Conservation (phyloP, 257 asterid genomes). For the Craterostigma plantagineum region DNA sequence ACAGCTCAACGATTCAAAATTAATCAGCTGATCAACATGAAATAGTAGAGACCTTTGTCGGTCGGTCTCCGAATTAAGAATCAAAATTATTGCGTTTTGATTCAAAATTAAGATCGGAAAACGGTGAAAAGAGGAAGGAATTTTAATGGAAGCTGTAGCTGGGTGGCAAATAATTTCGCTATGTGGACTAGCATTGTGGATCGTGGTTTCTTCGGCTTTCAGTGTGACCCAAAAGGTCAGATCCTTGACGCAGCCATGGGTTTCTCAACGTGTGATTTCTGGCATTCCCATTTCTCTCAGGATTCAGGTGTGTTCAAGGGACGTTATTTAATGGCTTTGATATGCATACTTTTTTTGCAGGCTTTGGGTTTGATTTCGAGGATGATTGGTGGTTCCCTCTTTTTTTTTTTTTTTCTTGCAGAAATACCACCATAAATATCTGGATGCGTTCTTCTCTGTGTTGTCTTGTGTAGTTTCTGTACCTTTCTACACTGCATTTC, state of each 20-base stretch:
- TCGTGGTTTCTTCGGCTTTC: slow-evolving; percentile 42
- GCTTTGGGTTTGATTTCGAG: slow-evolving; percentile 2
- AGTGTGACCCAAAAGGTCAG: slow-evolving; percentile 53
- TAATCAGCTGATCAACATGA: too few relatives aligned
- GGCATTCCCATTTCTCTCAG: slow-evolving; percentile 43
- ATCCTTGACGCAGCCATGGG: slow-evolving; percentile 73
- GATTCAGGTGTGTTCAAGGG: slow-evolving; percentile 55
- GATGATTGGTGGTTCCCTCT: slow-evolving; percentile 1
- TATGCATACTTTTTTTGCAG: too few relatives aligned
- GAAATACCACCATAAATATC: slow-evolving; percentile 39
- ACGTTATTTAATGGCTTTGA: too few relatives aligned
- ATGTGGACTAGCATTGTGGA: slow-evolving; percentile 24
- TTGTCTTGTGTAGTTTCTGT: slow-evolving; percentile 85
- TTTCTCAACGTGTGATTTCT: slow-evolving; percentile 27
- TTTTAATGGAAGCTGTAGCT: too few relatives aligned
- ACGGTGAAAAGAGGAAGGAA: too few relatives aligned
- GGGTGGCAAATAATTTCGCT: too few relatives aligned
- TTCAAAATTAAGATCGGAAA: too few relatives aligned
- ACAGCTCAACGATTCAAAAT: too few relatives aligned
- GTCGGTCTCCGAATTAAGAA: too few relatives aligned
- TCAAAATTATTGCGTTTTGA: too few relatives aligned
- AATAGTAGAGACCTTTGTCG: too few relatives aligned
- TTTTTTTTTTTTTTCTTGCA: slow-evolving; percentile 18
- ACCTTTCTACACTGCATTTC: slow-evolving; percentile 91
- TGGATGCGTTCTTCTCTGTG: slow-evolving; percentile 73